Percentiles rank a stretch among this genome's conserved stretches.
These are phyloP conservation scores for Microcyclosporella mali DNA, from an alignment of 2,329 filamentous ascomycete genomes.

Conservation along the genomic window DNA sequence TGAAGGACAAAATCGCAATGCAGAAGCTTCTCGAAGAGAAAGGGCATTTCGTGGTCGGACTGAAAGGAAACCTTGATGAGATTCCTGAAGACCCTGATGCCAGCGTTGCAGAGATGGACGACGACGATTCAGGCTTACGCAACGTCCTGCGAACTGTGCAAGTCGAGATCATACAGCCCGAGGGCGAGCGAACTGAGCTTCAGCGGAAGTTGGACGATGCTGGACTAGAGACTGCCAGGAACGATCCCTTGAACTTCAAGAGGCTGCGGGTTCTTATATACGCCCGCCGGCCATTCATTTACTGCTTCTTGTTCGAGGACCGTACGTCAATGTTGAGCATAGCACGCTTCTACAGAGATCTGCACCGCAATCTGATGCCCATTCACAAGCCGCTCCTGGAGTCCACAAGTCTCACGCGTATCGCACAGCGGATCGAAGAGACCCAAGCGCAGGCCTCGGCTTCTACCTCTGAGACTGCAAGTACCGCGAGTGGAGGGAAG, in stretches of 20 bases:
- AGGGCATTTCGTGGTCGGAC: conserved; percentile 62
- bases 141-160: conserved; percentile 61
- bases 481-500: conserved; percentile 27
- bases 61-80: conserved; percentile 59
- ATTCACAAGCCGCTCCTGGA: conserved; percentile 41
- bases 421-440: conserved; percentile 38
- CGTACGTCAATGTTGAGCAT: conserved; percentile 50
- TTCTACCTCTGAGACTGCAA: conserved; percentile 26
- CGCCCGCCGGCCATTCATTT: conserved; percentile 67
- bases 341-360: conserved; percentile 41
- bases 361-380: conserved; percentile 48
- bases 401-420: conserved; percentile 37
- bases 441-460: conserved; percentile 18
- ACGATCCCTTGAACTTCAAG: conserved; percentile 15
- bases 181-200: conserved; percentile 7
- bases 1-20: conserved; percentile 57
- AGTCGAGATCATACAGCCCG: conserved; percentile 43
- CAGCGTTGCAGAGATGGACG: conserved; percentile 23
- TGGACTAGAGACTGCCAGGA: conserved; percentile 7
- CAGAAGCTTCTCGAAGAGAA: conserved; percentile 40
- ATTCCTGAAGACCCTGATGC: conserved; percentile 39
- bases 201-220: conserved; percentile 17
- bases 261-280: conserved; percentile 65
- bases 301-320: conserved; percentile 64
- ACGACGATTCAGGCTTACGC: conserved; percentile 38